Base-by-base conservation (phyloP, 2,329 filamentous ascomycete species). In the Epichloe gansuensis region DNA sequence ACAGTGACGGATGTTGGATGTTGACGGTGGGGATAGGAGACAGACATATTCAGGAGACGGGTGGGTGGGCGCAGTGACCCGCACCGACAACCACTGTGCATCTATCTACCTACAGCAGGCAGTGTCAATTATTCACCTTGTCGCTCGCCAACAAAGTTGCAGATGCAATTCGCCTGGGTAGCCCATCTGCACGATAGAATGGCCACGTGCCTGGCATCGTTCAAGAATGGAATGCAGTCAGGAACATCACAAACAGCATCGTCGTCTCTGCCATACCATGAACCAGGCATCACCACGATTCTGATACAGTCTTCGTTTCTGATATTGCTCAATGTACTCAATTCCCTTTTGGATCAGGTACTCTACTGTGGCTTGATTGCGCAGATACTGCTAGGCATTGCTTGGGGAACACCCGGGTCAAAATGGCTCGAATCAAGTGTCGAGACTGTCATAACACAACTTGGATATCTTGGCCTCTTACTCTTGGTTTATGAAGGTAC, bases 401-500 rank as follows among this genome's bases (percentile, higher is more conserved):
- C 81, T 8, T 91, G 78, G 77, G 86, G 86, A 8, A 76, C 75
- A 0, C 85, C 86, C 0, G 83, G 83, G 1, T 77, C 72, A 3
- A 73, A 78, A 62, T 82, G 77, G 75, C 73, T 91, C 0, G 69
- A 72, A 0, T 21, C 53, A 0, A 68, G 74, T 4, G 65, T 72
- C 1, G 75, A 90, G 65, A 61, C 74, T 17, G 71, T 73, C 0
- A 71, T 86, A 31, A 75, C 83, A 23, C 76, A 85, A 54, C 64
- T 90, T 1, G 86, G 86, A 0, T 91, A 90, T 61, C 66, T 90
- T 0, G 86, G 86, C 0, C 64, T 90, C n/a, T 75, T 90, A 6
- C 67, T 88, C 28, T 67, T 90, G 1, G 84, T 90, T 0, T 89
- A 81, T 62, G 82, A 89, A 71, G 83, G 81, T 75, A n/a, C 43